These are phyloP conservation scores for Paramecium caudatum DNA, from an alignment of 73 alveolate species.

Conservation along the genomic window DNA sequence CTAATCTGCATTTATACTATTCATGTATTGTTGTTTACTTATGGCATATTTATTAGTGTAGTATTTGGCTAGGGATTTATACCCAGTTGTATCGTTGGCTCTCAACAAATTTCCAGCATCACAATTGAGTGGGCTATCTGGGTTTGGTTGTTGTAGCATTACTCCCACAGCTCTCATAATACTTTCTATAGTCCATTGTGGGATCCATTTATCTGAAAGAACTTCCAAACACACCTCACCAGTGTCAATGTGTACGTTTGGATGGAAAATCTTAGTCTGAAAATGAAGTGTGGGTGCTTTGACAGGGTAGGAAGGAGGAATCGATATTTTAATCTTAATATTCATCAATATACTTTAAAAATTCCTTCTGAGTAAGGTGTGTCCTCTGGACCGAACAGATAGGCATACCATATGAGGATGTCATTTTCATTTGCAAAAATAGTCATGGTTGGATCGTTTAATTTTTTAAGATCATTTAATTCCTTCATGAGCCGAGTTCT, in stretches of 20 bases:
- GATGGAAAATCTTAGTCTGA: constrained; percentile 95
- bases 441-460: not conserved
- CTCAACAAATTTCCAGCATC: constrained; percentile 96
- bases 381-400: constrained; percentile 36
- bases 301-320: constrained; percentile 93
- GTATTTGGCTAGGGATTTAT: constrained; percentile 90
- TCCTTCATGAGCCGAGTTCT: constrained; percentile 23
- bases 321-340: constrained; percentile 78
- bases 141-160: constrained; percentile 95
- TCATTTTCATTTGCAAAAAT: not conserved
- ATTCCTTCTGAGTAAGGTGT: constrained; percentile 48
- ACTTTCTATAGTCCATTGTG: constrained; percentile 97
- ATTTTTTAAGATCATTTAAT: constrained; percentile 7
- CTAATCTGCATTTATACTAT: not conserved
- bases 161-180: constrained; percentile 92
- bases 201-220: constrained; percentile 94
- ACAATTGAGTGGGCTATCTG: constrained; percentile 97
- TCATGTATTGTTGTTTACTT: constrained; percentile 41
- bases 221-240: constrained; percentile 96
- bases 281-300: constrained; percentile 94
- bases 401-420: constrained; percentile 15
- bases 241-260: constrained; percentile 94
- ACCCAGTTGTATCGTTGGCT: constrained; percentile 90
- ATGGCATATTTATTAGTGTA: constrained; percentile 88
- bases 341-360: not conserved